Conservation (phyloP, 495 filamentous ascomycete genomes). For the Chaetomium cochliodes region DNA sequence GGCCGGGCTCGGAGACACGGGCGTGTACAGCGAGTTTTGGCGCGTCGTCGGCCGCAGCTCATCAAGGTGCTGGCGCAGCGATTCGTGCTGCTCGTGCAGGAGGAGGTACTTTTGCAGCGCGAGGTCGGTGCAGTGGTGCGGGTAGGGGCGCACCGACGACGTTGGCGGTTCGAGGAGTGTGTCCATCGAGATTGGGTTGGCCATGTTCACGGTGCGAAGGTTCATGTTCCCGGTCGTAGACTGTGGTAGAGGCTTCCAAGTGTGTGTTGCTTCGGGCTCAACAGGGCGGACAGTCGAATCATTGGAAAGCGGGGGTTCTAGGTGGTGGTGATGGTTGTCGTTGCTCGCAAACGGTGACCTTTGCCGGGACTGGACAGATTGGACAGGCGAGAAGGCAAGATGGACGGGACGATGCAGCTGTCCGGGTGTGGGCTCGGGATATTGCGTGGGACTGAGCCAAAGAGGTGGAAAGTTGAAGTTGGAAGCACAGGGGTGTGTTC, state of each 20-base stretch:
- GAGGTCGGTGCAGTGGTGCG: constrained; percentile 45
- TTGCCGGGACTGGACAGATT: not conserved
- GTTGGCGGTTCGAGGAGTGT: constrained; percentile 26
- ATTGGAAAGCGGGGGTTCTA: constrained; percentile 15
- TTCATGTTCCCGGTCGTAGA: constrained; percentile 11
- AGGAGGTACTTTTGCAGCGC: constrained; percentile 57
- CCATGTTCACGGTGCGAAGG: constrained; percentile 10
- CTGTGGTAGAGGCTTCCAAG: constrained; percentile 9
- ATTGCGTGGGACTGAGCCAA: constrained; percentile 22
- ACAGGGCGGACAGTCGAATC: constrained; percentile 19
- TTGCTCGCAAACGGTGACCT: constrained; percentile 5
- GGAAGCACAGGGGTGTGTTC: constrained; percentile 8
- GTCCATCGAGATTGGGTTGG: constrained; percentile 10
- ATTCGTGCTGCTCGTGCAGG: constrained; percentile 56
- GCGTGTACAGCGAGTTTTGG: constrained; percentile 28
- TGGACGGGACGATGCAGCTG: not conserved
- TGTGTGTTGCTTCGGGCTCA: constrained; percentile 17
- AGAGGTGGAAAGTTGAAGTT: not conserved
- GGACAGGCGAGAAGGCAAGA: not conserved
- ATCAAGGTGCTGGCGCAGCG: constrained; percentile 50
- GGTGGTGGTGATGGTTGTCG: too few species aligned
- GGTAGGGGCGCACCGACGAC: constrained; percentile 14
- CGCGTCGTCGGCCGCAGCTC: constrained; percentile 42
- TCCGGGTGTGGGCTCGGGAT: not conserved
- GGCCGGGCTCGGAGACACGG: constrained; percentile 38